Conservation (phyloP, 1,139 yeast species). For the Taphrina flavorubra region DNA sequence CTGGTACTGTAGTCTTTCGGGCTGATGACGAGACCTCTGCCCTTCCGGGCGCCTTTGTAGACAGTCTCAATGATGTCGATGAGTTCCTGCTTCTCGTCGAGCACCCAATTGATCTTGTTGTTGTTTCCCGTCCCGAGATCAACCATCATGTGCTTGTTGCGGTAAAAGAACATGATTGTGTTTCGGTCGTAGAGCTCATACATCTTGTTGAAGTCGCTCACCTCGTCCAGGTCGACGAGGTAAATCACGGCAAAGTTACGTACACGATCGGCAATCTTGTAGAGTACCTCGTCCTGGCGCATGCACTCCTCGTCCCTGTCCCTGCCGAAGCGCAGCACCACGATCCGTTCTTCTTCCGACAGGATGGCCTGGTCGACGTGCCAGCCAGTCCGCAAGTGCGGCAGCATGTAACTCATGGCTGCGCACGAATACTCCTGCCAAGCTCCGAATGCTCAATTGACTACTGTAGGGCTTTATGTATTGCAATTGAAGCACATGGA, state of each 20-base stretch:
- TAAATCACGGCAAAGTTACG: constrained; percentile 82
- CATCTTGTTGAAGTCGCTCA: constrained; percentile 77
- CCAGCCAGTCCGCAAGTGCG: constrained; percentile 86
- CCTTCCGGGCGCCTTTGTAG: constrained; percentile 88
- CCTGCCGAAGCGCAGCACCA: constrained; percentile 84
- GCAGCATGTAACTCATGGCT: constrained; percentile 59
- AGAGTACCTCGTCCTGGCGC: constrained; percentile 87
- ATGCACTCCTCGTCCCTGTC: constrained; percentile 78
- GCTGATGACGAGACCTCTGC: constrained; percentile 87
- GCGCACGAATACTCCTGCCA: not conserved
- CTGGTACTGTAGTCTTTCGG: constrained; percentile 61
- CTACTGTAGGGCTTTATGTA: not conserved
- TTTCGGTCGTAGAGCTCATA: constrained; percentile 34
- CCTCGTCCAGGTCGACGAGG: constrained; percentile 84
- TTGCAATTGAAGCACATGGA: not conserved
- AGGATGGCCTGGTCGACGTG: constrained; percentile 96
- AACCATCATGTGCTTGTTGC: constrained; percentile 80
- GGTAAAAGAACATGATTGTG: constrained; percentile 22
- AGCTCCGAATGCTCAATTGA: not conserved
- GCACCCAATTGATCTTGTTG: constrained; percentile 82
- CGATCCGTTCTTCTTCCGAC: constrained; percentile 83
- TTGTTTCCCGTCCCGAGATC: constrained; percentile 98
- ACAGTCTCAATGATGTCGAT: constrained; percentile 90
- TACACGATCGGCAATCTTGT: constrained; percentile 78
- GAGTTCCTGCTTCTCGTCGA: constrained; percentile 84